Evolutionary conservation across 176 grass and related monocot genomes (phyloP).

Genomic region (Raddia distichophylla): DNA sequence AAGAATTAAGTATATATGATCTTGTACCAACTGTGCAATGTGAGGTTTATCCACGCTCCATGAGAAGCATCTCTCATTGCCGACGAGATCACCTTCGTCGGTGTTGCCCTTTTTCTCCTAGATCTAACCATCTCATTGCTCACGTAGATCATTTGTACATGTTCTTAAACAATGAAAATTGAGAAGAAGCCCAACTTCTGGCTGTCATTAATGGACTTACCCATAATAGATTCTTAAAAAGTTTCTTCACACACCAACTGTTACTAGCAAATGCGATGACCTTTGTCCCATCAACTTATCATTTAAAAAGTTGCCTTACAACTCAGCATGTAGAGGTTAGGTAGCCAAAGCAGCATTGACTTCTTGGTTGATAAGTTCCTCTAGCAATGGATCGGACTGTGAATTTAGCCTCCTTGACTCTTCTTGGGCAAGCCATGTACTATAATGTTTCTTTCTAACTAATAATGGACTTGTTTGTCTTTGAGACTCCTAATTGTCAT

Average conservation of each 20-base stretch:
- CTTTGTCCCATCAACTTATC: constrained; percentile 41
- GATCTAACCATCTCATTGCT: no score
- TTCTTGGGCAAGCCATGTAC: constrained; percentile 29
- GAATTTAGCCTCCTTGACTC: constrained; percentile 36
- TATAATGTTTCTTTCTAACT: constrained; percentile 24
- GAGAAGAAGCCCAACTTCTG: constrained; percentile 15
- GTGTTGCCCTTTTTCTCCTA: no score
- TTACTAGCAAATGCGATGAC: constrained; percentile 30
- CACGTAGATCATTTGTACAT: no score
- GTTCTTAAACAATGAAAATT: not conserved
- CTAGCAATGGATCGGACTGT: constrained; percentile 19
- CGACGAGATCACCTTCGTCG: no score
- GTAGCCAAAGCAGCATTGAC: constrained; percentile 59
- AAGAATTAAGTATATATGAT: no score
- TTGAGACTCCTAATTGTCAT: constrained; percentile 9
- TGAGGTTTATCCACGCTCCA: no score
- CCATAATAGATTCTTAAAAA: constrained; percentile 17
- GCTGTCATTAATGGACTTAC: constrained; percentile 28
- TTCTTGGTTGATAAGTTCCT: constrained; percentile 38
- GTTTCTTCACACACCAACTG: constrained; percentile 40
- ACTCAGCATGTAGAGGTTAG: constrained; percentile 39
- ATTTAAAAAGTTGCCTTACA: constrained; percentile 49
- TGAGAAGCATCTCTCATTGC: no score
- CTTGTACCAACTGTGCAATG: no score
- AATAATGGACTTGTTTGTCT: constrained; percentile 29